Evolutionary conservation across 768 basidiomycete species (phyloP), one percentile per base, ranked within the genome.

Genomic region (Tulasnella sp.): DNA sequence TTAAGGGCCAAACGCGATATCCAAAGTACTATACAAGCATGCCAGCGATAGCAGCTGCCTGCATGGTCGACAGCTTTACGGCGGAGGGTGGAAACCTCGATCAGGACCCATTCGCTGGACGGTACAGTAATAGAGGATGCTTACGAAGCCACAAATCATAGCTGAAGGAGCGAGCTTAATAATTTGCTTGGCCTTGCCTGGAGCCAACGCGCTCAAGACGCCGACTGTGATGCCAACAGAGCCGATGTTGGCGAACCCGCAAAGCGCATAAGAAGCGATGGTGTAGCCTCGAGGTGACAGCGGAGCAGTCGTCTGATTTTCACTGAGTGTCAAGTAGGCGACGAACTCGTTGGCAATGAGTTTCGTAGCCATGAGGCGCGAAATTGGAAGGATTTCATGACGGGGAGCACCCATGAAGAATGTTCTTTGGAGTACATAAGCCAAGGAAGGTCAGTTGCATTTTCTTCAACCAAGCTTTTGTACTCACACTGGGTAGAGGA

Each of bases 241-340:
- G 79, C 93, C 91, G 72, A 95, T 88, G 85, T 97, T 97, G 81
- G 94, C 94, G 84, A 97, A 97, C 11, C 96, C 96, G 85, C 95
- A 96, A 20, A 97, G 91, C 18, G 93, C 92, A 85, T 96, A 97
- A 46, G 93, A 92, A 20, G 93, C 91, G 83, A 97, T 96, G 76
- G 92, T 93, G 86, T 89, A 96, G 34, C 92, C 94, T 80, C 93
- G 94, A 44, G 86, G 88, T 31, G 92, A 91, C 76, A 96, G 89
- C 3, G 93, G 90, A 74, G 88, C 86, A 34, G 86, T 85, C 1
- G 86, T 85, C 81, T 91, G 88, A 77, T 95, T 88, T 12, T 86
- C 86, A 83, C 85, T 82, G 58, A 86, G 84, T 46, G 89, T 88
- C 31, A 86, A 80, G 86, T 96, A 96, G 5, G 93, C 95, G 60